Evolutionary conservation across 2,329 filamentous ascomycete species (phyloP).

Genomic region (Pleoardoris graminearum): DNA sequence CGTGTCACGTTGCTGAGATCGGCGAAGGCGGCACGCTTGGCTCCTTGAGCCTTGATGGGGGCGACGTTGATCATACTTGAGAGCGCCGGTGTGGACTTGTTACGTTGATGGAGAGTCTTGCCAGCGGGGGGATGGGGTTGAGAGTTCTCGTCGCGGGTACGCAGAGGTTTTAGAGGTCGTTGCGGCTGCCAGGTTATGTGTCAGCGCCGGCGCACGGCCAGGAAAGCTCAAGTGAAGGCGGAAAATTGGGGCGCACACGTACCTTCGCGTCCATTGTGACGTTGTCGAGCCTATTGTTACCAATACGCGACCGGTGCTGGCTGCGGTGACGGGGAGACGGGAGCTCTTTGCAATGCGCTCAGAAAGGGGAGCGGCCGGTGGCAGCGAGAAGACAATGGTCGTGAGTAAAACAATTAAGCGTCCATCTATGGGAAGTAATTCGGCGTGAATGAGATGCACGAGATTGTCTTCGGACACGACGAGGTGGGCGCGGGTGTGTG

Average conservation of each 20-base stretch:
- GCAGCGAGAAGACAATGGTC: conserved; percentile 40
- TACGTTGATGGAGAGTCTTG: conserved; percentile 69
- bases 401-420: conserved; percentile 40
- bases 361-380: conserved; percentile 33
- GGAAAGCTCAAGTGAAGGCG: neutral
- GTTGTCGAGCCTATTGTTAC: conserved; percentile 23
- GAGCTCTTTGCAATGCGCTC: conserved; percentile 20
- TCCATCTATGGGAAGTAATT: conserved; percentile 42
- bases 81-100: conserved; percentile 74
- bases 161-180: conserved; percentile 62
- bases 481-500: conserved; percentile 17
- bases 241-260: conserved; percentile 15
- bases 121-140: conserved; percentile 46
- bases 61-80: conserved; percentile 59
- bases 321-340: conserved; percentile 26
- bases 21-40: conserved; percentile 78
- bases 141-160: conserved; percentile 73
- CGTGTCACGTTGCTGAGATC: conserved; percentile 74
- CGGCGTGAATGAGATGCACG: conserved; percentile 45
- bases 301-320: conserved; percentile 18
- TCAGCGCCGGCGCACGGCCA: conserved; percentile 20
- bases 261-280: conserved; percentile 53
- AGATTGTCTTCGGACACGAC: conserved; percentile 32
- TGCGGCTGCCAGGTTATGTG: conserved; percentile 63
- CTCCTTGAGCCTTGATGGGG: conserved; percentile 63